phyloP scores from a whole-genome alignment of 148 eudicot genomes.

The Hydrangea macrophylla region DNA sequence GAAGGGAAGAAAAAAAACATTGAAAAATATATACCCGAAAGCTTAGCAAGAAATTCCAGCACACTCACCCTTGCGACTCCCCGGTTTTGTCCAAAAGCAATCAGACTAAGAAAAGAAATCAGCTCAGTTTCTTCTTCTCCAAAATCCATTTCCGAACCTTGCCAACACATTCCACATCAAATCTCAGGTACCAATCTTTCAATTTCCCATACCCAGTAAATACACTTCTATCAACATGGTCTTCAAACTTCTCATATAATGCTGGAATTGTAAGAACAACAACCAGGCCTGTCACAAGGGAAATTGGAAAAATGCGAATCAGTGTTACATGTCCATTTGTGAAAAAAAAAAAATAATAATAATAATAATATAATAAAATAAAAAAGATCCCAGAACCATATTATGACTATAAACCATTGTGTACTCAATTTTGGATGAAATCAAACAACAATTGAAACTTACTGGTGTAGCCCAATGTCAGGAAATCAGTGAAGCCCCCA shows the following conservation, averaged over 20 bases:
- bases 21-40: background rate
- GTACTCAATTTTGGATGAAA: background rate
- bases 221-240: slow-evolving; percentile 34
- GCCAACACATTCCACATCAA: slow-evolving; percentile 37
- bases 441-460: slow-evolving; percentile 27
- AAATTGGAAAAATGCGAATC: background rate
- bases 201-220: slow-evolving; percentile 25
- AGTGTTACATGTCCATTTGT: background rate
- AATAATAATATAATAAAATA: no score
- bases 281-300: slow-evolving; percentile 50
- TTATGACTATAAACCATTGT: no score
- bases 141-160: slow-evolving; percentile 43
- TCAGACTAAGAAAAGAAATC: background rate
- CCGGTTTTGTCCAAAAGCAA: background rate
- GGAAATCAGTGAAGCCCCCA: slow-evolving; percentile 68
- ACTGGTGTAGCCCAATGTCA: slow-evolving; percentile 62
- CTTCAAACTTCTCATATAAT: slow-evolving; percentile 74
- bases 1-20: background rate
- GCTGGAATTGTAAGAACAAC: slow-evolving; percentile 66
- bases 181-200: slow-evolving; percentile 29
- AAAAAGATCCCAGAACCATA: no score
- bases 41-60: background rate
- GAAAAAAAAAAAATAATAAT: no score
- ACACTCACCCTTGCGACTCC: background rate
- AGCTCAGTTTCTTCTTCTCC: slow-evolving; percentile 52